A percentile compares a stretch with the other conserved stretches of the same genome.
Evolutionary conservation across 345 rosid genomes (phyloP).

Genomic region (Eucalyptus pauciflora): DNA sequence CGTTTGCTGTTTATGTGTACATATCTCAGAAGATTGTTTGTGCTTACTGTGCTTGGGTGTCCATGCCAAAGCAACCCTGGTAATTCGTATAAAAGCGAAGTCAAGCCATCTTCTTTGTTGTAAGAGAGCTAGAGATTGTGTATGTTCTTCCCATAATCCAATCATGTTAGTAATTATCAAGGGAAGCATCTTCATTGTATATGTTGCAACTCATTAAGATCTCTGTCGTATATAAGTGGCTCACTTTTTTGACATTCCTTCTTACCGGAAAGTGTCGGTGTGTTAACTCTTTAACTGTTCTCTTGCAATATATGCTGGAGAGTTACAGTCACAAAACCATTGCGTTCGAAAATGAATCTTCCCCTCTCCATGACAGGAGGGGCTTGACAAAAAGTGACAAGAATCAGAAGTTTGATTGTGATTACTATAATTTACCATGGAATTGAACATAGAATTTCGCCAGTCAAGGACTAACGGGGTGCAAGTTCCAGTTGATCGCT

Average conservation of each 20-base stretch:
- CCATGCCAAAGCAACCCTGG: conserved; percentile 54
- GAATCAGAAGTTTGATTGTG: neutral
- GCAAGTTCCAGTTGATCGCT: neutral
- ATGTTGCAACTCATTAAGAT: neutral
- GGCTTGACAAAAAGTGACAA: neutral
- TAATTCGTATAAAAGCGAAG: neutral
- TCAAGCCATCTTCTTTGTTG: neutral
- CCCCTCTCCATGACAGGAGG: neutral
- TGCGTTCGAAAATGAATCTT: neutral
- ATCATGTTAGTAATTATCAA: neutral
- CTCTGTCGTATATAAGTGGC: neutral
- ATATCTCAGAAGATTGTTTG: conserved; percentile 70
- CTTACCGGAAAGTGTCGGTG: neutral
- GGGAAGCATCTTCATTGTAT: neutral
- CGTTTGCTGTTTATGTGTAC: conserved; percentile 79
- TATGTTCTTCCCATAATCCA: neutral
- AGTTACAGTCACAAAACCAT: neutral
- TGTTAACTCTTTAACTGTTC: neutral
- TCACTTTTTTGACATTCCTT: neutral
- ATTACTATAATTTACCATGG: neutral
- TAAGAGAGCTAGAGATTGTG: neutral
- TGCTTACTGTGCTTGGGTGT: conserved; percentile 65
- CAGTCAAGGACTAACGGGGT: neutral
- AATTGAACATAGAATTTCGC: neutral
- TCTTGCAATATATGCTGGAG: neutral